Conservation (phyloP, 805 yeast genomes). For the Wickerhamomyces subpelliculosus region DNA sequence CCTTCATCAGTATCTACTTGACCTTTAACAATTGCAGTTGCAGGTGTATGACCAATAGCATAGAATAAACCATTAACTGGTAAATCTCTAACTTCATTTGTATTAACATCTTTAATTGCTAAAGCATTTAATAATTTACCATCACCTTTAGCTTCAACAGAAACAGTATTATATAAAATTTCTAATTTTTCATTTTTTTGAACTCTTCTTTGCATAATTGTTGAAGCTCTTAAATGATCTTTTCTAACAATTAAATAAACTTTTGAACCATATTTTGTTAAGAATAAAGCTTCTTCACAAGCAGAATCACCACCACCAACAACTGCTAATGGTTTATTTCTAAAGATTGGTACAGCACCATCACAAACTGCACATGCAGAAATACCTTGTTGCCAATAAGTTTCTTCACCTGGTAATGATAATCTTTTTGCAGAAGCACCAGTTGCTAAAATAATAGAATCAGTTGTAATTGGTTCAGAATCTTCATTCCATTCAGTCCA, state of each 20-base stretch:
- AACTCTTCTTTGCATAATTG: slow-evolving; percentile 95
- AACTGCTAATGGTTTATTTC: slow-evolving; percentile 96
- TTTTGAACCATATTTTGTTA: slow-evolving; percentile 96
- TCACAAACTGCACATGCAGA: slow-evolving; percentile 99
- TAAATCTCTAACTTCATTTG: slow-evolving; percentile 62
- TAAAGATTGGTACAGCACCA: slow-evolving; percentile 98
- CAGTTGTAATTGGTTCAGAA: slow-evolving; percentile 84
- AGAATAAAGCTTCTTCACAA: slow-evolving; percentile 95
- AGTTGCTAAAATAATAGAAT: slow-evolving; percentile 88
- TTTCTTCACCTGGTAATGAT: slow-evolving; percentile 91
- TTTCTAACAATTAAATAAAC: slow-evolving; percentile 91
- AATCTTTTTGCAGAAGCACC: slow-evolving; percentile 98
- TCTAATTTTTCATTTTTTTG: slow-evolving; percentile 81
- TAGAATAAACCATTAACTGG: slow-evolving; percentile 90
- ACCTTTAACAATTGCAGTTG: slow-evolving; percentile 70
- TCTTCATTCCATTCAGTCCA: slow-evolving; percentile 97
- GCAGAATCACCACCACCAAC: slow-evolving; percentile 99
- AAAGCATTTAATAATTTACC: slow-evolving; percentile 72
- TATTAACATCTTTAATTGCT: slow-evolving; percentile 60
- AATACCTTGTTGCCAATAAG: slow-evolving; percentile 98
- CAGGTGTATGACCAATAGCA: slow-evolving; percentile 97
- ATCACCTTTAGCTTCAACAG: slow-evolving; percentile 88
- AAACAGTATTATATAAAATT: slow-evolving; percentile 78
- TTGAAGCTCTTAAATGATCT: slow-evolving; percentile 90
- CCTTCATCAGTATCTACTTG: slow-evolving; percentile 77